These are phyloP conservation scores for Tetracentron sinense DNA, from an alignment of 164 flowering plant species.

Conservation along the genomic window DNA sequence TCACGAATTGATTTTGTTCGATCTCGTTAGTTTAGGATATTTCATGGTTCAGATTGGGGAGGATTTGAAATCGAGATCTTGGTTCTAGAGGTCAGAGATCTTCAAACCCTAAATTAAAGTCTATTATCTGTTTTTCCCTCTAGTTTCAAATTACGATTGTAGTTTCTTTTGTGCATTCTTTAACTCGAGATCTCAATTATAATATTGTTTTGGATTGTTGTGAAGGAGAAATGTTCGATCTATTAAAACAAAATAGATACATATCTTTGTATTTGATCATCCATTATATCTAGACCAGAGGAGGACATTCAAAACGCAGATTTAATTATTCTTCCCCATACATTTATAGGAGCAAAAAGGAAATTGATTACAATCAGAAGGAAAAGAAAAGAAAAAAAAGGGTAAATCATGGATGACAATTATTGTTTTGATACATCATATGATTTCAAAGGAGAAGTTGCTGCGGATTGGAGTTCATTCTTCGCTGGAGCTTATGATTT, in stretches of 20 bases:
- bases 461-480: too few species aligned
- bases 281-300: slow-evolving; percentile 4
- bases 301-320: background rate
- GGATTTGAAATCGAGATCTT: too few species aligned
- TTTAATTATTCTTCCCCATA: background rate
- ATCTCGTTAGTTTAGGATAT: too few species aligned
- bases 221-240: background rate
- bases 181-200: background rate
- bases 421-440: too few species aligned
- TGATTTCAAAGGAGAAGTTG: too few species aligned
- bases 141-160: too few species aligned
- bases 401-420: background rate
- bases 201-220: background rate
- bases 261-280: slow-evolving; percentile 3
- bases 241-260: background rate
- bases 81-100: too few species aligned
- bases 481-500: background rate
- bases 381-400: background rate
- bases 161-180: background rate
- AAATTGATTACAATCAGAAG: background rate
- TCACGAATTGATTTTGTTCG: too few species aligned
- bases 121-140: too few species aligned
- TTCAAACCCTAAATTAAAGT: too few species aligned
- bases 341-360: background rate
- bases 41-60: too few species aligned